Percentiles rank a stretch among this genome's conserved stretches.
Evolutionary conservation across 1,139 yeast genomes (phyloP).

Genomic region (Candida sp.): DNA sequence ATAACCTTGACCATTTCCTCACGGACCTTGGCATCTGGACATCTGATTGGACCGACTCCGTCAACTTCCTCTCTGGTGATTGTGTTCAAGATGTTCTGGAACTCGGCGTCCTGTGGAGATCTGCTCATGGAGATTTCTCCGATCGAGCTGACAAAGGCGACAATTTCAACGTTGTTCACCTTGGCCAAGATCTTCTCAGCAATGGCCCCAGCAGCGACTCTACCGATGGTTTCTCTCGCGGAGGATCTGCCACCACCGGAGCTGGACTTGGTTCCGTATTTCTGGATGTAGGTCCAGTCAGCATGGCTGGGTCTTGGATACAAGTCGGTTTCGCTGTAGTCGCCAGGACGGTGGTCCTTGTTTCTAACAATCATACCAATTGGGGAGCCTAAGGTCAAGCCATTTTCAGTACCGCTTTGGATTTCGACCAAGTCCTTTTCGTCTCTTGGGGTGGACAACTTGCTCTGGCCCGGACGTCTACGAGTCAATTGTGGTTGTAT

Average conservation of each 20-base stretch:
- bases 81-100: conserved; percentile 67
- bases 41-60: conserved; percentile 87
- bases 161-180: conserved; percentile 88
- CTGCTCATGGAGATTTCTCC: conserved; percentile 82
- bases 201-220: conserved; percentile 99
- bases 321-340: conserved; percentile 91
- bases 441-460: conserved; percentile 91
- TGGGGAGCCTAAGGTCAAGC: conserved; percentile 93
- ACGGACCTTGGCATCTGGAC: conserved; percentile 80
- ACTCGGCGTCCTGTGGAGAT: conserved; percentile 65
- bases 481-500: conserved; percentile 95
- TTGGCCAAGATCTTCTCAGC: conserved; percentile 88
- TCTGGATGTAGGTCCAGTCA: conserved; percentile 88
- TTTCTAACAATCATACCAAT: conserved; percentile 92
- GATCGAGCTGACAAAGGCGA: conserved; percentile 93
- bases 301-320: conserved; percentile 99
- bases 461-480: conserved; percentile 98
- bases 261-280: conserved; percentile 91
- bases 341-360: conserved; percentile 97
- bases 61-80: conserved; percentile 92
- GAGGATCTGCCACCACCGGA: conserved; percentile 98
- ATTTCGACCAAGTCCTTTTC: conserved; percentile 93
- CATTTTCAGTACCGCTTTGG: conserved; percentile 94
- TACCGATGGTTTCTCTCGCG: conserved; percentile 97
- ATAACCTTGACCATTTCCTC: conserved; percentile 86